These are phyloP conservation scores for Aspergillus novofumigatus DNA, from an alignment of 2,329 filamentous ascomycete species.

Conservation along the genomic window DNA sequence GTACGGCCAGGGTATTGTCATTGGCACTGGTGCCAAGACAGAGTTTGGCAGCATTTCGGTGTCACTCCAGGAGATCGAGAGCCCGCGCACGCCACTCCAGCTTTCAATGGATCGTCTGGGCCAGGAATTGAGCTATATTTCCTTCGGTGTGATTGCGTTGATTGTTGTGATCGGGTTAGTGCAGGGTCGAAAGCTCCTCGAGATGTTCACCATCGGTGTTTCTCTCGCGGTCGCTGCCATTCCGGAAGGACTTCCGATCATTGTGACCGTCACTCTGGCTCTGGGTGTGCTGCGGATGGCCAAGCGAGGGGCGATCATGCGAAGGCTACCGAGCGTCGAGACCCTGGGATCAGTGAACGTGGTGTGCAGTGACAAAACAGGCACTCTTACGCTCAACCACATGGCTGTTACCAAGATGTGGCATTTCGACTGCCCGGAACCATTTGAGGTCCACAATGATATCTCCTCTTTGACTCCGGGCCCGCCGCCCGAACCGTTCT, in stretches of 20 bases:
- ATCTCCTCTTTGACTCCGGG: constrained; percentile 57
- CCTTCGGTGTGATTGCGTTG: constrained; percentile 87
- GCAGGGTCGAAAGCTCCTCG: constrained; percentile 81
- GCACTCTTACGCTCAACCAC: constrained; percentile 93
- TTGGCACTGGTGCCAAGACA: constrained; percentile 87
- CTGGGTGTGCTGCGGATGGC: constrained; percentile 96
- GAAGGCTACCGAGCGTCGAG: constrained; percentile 92
- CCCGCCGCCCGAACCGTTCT: constrained; percentile 72
- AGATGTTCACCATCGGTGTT: constrained; percentile 97
- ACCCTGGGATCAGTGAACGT: constrained; percentile 98
- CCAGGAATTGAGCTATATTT: constrained; percentile 93
- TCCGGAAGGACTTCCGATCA: constrained; percentile 92
- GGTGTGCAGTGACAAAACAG: constrained; percentile 98
- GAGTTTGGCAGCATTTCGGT: constrained; percentile 96
- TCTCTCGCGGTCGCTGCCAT: constrained; percentile 95
- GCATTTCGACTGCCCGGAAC: constrained; percentile 69
- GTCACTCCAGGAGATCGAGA: constrained; percentile 91
- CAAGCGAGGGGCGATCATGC: constrained; percentile 88
- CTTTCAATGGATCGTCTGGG: constrained; percentile 97
- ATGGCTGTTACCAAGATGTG: constrained; percentile 98
- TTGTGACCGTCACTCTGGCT: constrained; percentile 93
- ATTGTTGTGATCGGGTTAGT: constrained; percentile 89
- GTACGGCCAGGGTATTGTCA: constrained; percentile 94
- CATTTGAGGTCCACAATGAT: constrained; percentile 56
- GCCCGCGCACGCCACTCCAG: constrained; percentile 87